Evolutionary conservation across 1,284 basidiomycete species (phyloP).

Genomic region (Malassezia equina): DNA sequence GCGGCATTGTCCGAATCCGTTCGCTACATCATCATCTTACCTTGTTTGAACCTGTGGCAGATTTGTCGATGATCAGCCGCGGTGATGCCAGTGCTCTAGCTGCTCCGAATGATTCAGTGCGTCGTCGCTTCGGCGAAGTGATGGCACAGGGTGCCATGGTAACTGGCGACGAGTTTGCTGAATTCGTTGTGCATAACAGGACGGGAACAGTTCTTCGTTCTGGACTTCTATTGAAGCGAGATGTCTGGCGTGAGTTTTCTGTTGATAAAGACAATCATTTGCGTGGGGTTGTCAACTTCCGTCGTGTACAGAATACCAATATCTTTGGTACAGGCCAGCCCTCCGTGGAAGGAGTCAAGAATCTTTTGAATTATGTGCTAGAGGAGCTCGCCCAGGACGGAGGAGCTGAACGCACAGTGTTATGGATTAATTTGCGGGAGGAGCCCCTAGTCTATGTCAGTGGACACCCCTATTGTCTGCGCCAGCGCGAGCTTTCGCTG

Average conservation of each 20-base stretch:
- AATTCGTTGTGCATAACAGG: constrained; percentile 44
- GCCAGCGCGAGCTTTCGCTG: constrained; percentile 44
- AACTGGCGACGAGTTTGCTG: constrained; percentile 46
- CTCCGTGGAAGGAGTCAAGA: constrained; percentile 75
- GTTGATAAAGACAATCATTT: constrained; percentile 49
- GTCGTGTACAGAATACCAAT: constrained; percentile 69
- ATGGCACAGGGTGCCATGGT: constrained; percentile 27
- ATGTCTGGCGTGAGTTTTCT: constrained; percentile 44
- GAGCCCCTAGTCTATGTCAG: constrained; percentile 94
- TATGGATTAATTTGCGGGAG: constrained; percentile 79
- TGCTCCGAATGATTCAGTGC: constrained; percentile 24
- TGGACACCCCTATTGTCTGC: constrained; percentile 55
- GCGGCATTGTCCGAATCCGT: constrained; percentile 44
- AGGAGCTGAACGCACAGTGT: constrained; percentile 50
- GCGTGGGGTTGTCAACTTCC: constrained; percentile 87
- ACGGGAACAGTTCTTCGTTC: constrained; percentile 43
- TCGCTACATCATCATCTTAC: constrained; percentile 37
- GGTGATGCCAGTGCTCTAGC: constrained; percentile 26
- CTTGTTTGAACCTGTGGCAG: constrained; percentile 46
- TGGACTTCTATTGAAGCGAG: constrained; percentile 41
- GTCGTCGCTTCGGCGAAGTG: constrained; percentile 23
- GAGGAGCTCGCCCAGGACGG: constrained; percentile 49
- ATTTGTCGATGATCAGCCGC: constrained; percentile 32
- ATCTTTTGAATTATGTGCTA: constrained; percentile 57
- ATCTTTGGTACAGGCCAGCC: constrained; percentile 67